phyloP scores from a whole-genome alignment of 202 grass and related monocot species.

The Setaria italica region DNA sequence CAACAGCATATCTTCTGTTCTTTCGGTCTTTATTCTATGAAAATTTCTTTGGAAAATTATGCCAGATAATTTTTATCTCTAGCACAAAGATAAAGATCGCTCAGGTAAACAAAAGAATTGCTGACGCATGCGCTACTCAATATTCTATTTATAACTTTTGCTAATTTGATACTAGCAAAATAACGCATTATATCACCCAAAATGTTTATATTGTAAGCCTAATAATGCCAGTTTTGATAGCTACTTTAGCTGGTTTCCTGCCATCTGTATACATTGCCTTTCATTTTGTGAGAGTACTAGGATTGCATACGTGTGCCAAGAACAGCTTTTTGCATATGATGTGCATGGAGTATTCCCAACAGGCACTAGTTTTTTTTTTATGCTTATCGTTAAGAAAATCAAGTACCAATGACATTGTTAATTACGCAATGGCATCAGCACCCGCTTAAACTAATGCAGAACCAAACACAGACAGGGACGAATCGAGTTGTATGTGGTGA shows the following conservation, averaged over 20 bases:
- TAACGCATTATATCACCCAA: neutral
- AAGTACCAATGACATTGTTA: slow-evolving; percentile 40
- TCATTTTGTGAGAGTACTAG: slow-evolving; percentile 19
- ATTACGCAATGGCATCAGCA: slow-evolving; percentile 37
- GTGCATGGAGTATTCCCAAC: slow-evolving; percentile 32
- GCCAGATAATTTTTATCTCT: neutral
- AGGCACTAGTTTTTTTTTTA: slow-evolving; percentile 27
- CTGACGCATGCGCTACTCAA: neutral
- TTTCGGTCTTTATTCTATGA: neutral
- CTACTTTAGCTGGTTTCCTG: slow-evolving; percentile 12
- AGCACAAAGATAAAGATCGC: neutral
- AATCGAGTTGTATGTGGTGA: slow-evolving; percentile 43
- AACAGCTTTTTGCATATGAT: slow-evolving; percentile 38
- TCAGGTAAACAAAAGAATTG: neutral
- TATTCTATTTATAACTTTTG: neutral
- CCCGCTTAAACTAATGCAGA: slow-evolving; percentile 36
- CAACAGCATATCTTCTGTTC: neutral
- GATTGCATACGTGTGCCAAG: slow-evolving; percentile 36
- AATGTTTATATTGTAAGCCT: neutral
- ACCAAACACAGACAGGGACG: slow-evolving; percentile 29
- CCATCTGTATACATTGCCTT: slow-evolving; percentile 32
- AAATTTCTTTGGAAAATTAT: neutral
- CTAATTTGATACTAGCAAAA: neutral
- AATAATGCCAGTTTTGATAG: neutral
- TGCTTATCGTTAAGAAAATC: slow-evolving; percentile 33